Base-by-base conservation (phyloP, 495 filamentous ascomycete species). In the Neurospora hispaniola region DNA sequence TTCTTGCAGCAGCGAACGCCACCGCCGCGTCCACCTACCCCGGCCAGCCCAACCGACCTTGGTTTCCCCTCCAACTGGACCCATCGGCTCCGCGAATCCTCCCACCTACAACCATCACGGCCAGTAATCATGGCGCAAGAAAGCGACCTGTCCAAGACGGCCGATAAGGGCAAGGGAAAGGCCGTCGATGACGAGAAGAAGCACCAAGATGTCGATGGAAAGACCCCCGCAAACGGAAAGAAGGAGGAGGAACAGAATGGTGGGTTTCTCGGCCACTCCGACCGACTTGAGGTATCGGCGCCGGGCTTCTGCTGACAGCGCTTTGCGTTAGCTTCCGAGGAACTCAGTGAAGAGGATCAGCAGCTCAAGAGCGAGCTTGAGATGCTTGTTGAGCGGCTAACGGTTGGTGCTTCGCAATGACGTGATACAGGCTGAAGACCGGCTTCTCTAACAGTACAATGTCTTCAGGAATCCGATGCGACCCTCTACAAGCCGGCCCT, bases 351-450 rank as follows among this genome's bases (percentile, higher is more conserved):
- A 77, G 96, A 99, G 82, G 96, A 99, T 77, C 94, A 97, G 81
- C 93, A 97, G 84, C 89, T 99, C 77, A 99, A 98, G 85, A 93
- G 88, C 79, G 96, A 98, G 84, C 92, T 99, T 71, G 96, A 99
- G 78, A 98, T 98, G 96, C 87, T 98, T 41, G 95, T 98, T 14
- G 94, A 98, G 82, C 88, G 96, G 79, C 85, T 99, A 87, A 93
- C 91, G 84, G 94, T 97, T 87, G 72, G 86, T 78, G 41, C 5
- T 35, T 66, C 6, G 54, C 54, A 35, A 66, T 66, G 54, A 35
- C 54, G 54, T 66, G 54, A 66, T 66, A 35, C 27, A 66, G 54
- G 54, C 54, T 66, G 77, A 76, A 76, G 78, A 72, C 79, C 72
- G 70, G 75, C 75, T 71, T 78, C 74, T 73, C 75, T 72, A 14